phyloP scores from a whole-genome alignment of 1,139 yeast species.

The Taphrina populina region DNA sequence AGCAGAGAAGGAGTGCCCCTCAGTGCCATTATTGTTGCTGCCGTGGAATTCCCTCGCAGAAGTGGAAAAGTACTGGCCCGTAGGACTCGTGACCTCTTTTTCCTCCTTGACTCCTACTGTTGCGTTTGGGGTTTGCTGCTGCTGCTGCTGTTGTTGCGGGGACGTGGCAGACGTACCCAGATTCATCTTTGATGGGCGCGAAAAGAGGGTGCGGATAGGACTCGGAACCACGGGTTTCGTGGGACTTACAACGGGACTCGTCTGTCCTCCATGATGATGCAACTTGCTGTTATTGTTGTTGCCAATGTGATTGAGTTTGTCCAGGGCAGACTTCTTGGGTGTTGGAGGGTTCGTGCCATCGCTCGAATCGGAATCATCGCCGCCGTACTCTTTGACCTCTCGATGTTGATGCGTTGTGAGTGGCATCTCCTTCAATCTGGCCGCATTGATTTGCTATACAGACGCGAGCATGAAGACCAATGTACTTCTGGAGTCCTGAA shows the following conservation, averaged over 20 bases:
- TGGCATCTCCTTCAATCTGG: no score
- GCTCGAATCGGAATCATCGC: conserved; percentile 28
- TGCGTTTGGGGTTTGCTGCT: no score
- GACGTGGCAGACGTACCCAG: conserved; percentile 4
- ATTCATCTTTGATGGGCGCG: conserved; percentile 28
- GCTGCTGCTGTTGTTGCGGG: neutral
- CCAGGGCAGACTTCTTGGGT: conserved; percentile 9
- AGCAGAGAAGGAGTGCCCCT: conserved; percentile 9
- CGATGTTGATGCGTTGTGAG: no score
- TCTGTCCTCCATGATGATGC: neutral
- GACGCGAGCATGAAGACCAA: no score
- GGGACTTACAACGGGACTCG: conserved; percentile 15
- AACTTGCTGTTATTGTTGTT: neutral
- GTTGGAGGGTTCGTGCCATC: conserved; percentile 27
- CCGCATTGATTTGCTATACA: no score
- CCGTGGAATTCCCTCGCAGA: no score
- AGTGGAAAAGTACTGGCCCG: no score
- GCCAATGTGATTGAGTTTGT: neutral
- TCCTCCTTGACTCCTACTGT: no score
- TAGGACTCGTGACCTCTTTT: conserved; percentile 6
- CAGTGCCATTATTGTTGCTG: no score
- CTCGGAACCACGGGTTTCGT: conserved; percentile 7
- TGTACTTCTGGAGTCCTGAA: no score
- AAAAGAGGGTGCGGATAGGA: conserved; percentile 20
- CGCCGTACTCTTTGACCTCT: conserved; percentile 2